These are phyloP conservation scores for Pichia kudriavzevii DNA, from an alignment of 1,139 yeast species.

Conservation along the genomic window DNA sequence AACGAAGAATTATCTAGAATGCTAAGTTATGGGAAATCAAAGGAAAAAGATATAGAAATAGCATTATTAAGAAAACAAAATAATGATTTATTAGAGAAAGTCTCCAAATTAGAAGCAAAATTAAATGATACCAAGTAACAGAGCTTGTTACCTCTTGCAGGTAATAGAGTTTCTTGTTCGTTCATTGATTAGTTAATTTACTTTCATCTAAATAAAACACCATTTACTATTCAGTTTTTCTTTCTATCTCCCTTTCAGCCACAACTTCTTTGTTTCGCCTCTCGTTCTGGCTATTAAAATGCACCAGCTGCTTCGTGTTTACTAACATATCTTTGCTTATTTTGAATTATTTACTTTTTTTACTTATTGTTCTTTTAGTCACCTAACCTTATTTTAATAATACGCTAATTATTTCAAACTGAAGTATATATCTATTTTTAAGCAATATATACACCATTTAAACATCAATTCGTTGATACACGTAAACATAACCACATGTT, in stretches of 20 bases:
- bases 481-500: slow-evolving; percentile 55
- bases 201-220: slow-evolving; percentile 2
- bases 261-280: too few species aligned
- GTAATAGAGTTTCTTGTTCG: neutral
- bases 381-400: neutral
- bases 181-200: neutral
- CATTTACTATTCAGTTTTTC: neutral
- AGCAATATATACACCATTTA: slow-evolving; percentile 14
- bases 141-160: too few species aligned
- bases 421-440: neutral
- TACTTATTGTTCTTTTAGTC: neutral
- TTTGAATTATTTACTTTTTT: neutral
- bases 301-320: too few species aligned
- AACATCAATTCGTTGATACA: slow-evolving; percentile 31
- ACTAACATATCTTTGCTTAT: neutral
- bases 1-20: slow-evolving; percentile 64
- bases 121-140: slow-evolving; percentile 16
- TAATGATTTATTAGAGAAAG: slow-evolving; percentile 33
- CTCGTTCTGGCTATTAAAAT: too few species aligned
- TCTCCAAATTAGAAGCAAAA: slow-evolving; percentile 26
- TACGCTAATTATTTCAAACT: neutral
- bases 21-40: slow-evolving; percentile 65
- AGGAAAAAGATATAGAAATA: slow-evolving; percentile 62
- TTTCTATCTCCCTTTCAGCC: slow-evolving; percentile 1
- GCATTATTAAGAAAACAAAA: slow-evolving; percentile 52